Base-by-base conservation (phyloP, 495 filamentous ascomycete species). In the Durotheca rogersii region DNA sequence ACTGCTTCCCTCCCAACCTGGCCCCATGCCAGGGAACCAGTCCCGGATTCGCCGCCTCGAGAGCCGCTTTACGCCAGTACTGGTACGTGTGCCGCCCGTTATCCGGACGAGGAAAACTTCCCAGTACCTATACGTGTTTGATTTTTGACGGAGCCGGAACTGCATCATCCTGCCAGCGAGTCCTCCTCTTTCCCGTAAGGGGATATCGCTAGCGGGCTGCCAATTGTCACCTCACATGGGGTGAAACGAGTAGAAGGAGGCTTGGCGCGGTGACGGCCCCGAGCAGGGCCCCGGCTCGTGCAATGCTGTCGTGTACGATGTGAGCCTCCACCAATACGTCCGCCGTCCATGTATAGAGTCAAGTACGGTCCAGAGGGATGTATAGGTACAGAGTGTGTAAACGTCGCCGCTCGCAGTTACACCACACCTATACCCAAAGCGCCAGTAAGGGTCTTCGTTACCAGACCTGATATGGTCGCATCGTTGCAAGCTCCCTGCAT, bases 381-480 rank as follows among this genome's bases (percentile, higher is more conserved):
- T 59, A 59, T 41, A 45, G 35, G 49, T 59, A 59, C 55, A 17
- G 38, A 27, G 46, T 42, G 48, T 58, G 55, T 45, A 51, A 59
- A 45, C 16, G 17, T 14, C 19, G 36, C 41, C 31, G 38, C 6
- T 36, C 35, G 38, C 50, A 49, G 29, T 45, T 59, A 59, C 43
- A 58, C 49, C 38, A 55, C 52, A 59, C 29, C 38, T 41, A 35
- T 34, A 17, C 30, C 12, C 18, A 16, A 61, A 35, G 41, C 35
- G 33, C 53, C 48, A 44, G 41, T 30, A 52, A 42, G 58, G 47
- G 37, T 52, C 53, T 53, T 53, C 58, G 48, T 51, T 61, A 57
- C 58, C 58, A 47, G 48, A 61, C 37, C 45, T 53, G 46, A 56
- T 42, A 40, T 60, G 20, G 53, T 61, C 25, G 49, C 58, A 57